Evolutionary conservation across 169 alveolate genomes (phyloP), one percentile per base, ranked within the genome.

Genomic region (Eimeria praecox): DNA sequence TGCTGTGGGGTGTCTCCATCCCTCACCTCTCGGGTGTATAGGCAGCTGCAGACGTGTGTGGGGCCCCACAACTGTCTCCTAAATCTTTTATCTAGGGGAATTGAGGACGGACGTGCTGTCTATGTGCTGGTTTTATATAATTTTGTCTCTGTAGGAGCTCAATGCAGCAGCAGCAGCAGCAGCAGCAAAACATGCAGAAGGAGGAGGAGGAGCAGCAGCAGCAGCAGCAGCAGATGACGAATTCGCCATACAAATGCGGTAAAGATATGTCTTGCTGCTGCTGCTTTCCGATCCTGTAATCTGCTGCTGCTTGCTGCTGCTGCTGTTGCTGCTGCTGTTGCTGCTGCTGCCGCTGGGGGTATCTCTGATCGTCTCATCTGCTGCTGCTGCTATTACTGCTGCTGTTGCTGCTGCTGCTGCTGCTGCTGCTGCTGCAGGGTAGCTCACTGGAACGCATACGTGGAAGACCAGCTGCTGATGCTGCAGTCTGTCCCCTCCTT

Each of bases 361-460:
- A 44, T 22, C 24, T 10, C 80, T 27, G 87, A 10, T 35, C n/a
- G n/a, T n/a, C n/a, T n/a, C n/a, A n/a, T n/a, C 20, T 56, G 66
- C 66, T 77, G 59, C 87, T 40, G 38, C 62, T 77, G 87, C 52
- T 77, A 22, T 4, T 77, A n/a, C 87, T 77, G 87, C 64, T 35
- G 56, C 54, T 1, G 56, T 33, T 77, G 87, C 35, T 77, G 87
- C 49, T 77, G 59, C 35, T 14, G 87, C 59, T 27, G 59, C 87
- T 77, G 87, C 87, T 77, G 87, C 52, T 44, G 87, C 87, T 46
- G 66, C 73, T 30, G 49, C 92, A 86, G 93, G 56, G 93, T 86
- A 27, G 93, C 93, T 27, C 78, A 42, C 82, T 86, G 93, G 93
- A 59, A 62, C n/a, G 93, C 75, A 33, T 86, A 54, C 64, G 30